Evolutionary conservation across 2,329 filamentous ascomycete genomes (phyloP).

Genomic region (Coniochaeta sp.): DNA sequence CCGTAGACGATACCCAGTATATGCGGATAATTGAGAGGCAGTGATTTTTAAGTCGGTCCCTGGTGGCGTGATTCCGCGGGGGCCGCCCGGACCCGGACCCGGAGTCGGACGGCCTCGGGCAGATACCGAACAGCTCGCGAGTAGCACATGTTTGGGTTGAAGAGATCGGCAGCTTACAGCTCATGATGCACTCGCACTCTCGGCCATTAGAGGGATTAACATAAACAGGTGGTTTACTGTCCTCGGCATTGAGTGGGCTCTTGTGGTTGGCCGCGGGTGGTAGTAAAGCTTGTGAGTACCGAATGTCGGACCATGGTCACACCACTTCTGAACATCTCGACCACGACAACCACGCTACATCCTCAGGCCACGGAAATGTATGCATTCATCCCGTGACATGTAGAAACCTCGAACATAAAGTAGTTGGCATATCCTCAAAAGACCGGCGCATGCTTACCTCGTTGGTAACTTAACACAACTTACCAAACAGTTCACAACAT

Average conservation of each 20-base stretch:
- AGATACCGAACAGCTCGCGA: no score
- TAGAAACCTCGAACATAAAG: slow-evolving; percentile 4
- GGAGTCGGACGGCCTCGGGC: no score
- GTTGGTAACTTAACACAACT: not conserved
- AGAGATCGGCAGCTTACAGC: no score
- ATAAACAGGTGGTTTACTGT: not conserved
- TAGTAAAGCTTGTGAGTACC: not conserved
- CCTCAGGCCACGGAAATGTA: not conserved
- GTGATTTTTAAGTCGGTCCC: not conserved
- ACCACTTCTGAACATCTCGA: not conserved
- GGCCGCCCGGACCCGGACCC: no score
- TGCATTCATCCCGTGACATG: not conserved
- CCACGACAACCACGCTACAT: no score
- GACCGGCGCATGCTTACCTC: not conserved
- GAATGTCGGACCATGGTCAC: not conserved
- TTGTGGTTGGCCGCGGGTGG: not conserved
- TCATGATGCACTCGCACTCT: no score
- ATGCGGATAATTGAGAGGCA: not conserved
- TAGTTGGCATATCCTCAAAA: not conserved
- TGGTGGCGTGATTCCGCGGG: not conserved
- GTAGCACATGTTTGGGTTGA: no score
- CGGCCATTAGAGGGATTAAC: no score
- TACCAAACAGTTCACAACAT: slow-evolving; percentile 3
- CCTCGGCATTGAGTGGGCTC: not conserved
- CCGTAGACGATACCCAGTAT: slow-evolving; percentile 15